phyloP scores from a whole-genome alignment of 805 yeast species.

The Wickerhamomyces tratensis region DNA sequence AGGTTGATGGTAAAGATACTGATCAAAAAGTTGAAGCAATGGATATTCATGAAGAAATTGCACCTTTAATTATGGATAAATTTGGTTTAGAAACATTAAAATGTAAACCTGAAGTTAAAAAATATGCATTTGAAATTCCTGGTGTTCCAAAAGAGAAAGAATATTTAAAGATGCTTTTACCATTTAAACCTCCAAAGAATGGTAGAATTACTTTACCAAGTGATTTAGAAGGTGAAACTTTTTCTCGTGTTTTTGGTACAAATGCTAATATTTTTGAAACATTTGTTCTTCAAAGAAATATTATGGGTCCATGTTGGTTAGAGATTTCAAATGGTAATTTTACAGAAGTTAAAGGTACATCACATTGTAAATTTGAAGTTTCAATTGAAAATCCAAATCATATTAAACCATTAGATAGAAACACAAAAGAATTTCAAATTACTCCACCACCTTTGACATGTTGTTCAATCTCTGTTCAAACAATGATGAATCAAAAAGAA shows the following conservation, averaged over 20 bases:
- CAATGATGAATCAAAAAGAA: slow-evolving; percentile 62
- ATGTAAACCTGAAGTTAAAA: slow-evolving; percentile 62
- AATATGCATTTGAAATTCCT: slow-evolving; percentile 82
- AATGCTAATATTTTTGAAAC: slow-evolving; percentile 70
- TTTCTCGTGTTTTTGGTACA: slow-evolving; percentile 72
- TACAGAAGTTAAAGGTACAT: slow-evolving; percentile 44
- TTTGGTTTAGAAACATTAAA: slow-evolving; percentile 53
- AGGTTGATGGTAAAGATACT: slow-evolving; percentile 31
- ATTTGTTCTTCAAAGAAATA: slow-evolving; percentile 69
- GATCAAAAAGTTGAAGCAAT: slow-evolving; percentile 34
- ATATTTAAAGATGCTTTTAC: slow-evolving; percentile 70
- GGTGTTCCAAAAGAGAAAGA: slow-evolving; percentile 73
- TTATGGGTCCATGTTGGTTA: slow-evolving; percentile 99
- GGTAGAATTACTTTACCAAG: slow-evolving; percentile 41
- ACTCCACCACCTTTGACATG: slow-evolving; percentile 62
- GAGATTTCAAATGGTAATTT: slow-evolving; percentile 60
- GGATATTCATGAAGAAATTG: slow-evolving; percentile 73
- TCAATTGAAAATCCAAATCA: slow-evolving; percentile 38
- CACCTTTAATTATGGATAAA: slow-evolving; percentile 52
- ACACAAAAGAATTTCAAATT: slow-evolving; percentile 23
- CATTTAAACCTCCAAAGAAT: slow-evolving; percentile 56
- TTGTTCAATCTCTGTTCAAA: slow-evolving; percentile 70
- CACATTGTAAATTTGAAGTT: slow-evolving; percentile 78
- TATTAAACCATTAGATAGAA: slow-evolving; percentile 37
- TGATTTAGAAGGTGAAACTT: slow-evolving; percentile 67